These are phyloP conservation scores for Calendula officinalis DNA, from an alignment of 129 eudicot genomes.

Conservation along the genomic window DNA sequence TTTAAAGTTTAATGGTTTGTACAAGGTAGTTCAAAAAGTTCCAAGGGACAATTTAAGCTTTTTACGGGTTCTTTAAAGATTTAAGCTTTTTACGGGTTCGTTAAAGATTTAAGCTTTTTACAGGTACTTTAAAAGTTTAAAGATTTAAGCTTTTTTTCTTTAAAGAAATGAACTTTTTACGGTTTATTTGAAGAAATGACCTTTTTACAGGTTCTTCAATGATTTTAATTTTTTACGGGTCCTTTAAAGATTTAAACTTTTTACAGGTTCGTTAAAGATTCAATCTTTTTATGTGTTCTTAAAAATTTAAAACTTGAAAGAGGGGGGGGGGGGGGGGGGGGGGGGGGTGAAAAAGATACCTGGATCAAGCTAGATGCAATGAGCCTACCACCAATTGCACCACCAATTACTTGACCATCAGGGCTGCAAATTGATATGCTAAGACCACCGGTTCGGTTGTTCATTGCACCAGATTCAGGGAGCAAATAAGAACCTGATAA, in stretches of 20 bases:
- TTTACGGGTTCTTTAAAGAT: not conserved
- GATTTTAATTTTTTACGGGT: not conserved
- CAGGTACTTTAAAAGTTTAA: not conserved
- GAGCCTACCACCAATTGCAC: conserved; percentile 76
- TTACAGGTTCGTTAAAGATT: not conserved
- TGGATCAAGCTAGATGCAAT: conserved; percentile 75
- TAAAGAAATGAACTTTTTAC: not conserved
- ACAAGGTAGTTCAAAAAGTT: no score
- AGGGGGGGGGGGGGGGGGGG: no score
- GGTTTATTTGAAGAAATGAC: no score
- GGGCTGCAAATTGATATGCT: conserved; percentile 79
- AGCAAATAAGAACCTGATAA: conserved; percentile 88
- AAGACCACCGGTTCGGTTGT: conserved; percentile 75
- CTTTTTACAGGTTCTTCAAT: no score
- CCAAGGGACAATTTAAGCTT: no score
- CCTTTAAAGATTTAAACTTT: conserved; percentile 2
- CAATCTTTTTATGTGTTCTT: not conserved
- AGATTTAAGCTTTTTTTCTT: conserved; percentile 4
- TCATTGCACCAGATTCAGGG: conserved; percentile 64
- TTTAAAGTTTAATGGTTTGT: no score
- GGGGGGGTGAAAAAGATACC: conserved; percentile 38
- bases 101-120: no score
- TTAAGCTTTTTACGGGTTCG: no score
- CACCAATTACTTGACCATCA: conserved; percentile 86
- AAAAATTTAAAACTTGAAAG: not conserved